These are phyloP conservation scores for Globisporangium radiosum DNA, from an alignment of 352 stramenopile species.

Conservation along the genomic window DNA sequence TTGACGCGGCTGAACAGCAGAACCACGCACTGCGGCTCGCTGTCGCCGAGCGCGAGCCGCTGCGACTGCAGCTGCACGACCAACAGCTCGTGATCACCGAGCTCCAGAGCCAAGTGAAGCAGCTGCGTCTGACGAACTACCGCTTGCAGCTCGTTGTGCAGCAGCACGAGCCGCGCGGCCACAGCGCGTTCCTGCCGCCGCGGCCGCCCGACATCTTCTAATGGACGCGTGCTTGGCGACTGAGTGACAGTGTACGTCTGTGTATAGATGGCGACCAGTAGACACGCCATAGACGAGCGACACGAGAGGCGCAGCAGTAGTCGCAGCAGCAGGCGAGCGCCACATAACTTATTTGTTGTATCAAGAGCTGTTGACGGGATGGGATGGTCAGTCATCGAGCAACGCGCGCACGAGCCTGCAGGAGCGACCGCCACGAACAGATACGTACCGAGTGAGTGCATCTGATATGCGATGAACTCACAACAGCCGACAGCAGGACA, in stretches of 20 bases:
- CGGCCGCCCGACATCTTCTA: conserved; percentile 69
- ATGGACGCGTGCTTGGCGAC: neutral
- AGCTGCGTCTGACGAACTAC: conserved; percentile 63
- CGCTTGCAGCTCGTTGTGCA: conserved; percentile 67
- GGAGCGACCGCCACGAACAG: too few species aligned
- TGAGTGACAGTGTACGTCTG: neutral
- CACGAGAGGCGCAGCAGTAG: neutral
- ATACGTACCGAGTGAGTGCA: neutral
- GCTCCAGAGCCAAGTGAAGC: conserved; percentile 62
- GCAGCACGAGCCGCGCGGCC: conserved; percentile 45
- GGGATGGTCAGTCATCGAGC: too few species aligned
- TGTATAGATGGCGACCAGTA: too few species aligned
- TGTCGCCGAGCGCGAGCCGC: conserved; percentile 33
- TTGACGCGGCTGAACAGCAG: conserved; percentile 44
- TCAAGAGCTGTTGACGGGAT: too few species aligned
- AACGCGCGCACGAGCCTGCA: too few species aligned
- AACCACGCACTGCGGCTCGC: conserved; percentile 44
- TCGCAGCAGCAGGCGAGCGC: too few species aligned
- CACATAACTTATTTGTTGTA: too few species aligned
- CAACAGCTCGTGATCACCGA: conserved; percentile 65
- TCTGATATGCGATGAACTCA: too few species aligned
- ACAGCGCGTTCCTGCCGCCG: conserved; percentile 41
- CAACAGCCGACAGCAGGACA: neutral
- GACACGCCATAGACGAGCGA: too few species aligned
- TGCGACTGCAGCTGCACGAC: conserved; percentile 36